phyloP scores from a whole-genome alignment of 768 basidiomycete species.

The Hericium rajendrae region DNA sequence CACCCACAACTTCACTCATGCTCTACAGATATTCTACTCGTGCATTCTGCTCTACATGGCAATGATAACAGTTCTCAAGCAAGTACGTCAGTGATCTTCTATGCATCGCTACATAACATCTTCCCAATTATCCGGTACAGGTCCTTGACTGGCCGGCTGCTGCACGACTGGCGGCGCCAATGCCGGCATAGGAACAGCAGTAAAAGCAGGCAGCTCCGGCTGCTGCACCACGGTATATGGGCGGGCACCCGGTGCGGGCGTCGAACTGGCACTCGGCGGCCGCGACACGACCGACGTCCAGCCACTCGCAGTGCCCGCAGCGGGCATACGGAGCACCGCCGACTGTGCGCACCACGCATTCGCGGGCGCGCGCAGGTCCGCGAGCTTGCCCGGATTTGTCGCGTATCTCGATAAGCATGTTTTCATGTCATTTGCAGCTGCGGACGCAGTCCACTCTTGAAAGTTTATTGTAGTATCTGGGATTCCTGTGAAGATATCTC shows the following conservation, averaged over 20 bases:
- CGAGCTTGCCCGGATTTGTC: constrained; percentile 43
- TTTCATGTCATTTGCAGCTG: too few species aligned
- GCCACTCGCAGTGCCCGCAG: constrained; percentile 14
- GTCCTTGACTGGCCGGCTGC: constrained; percentile 3
- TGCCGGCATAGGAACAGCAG: not conserved
- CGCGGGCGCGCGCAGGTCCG: constrained; percentile 35
- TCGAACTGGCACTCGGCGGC: constrained; percentile 4
- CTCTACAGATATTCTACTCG: too few species aligned
- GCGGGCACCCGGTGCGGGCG: not conserved
- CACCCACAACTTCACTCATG: too few species aligned
- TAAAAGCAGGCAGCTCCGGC: not conserved
- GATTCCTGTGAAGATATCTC: too few species aligned
- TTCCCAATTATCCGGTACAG: constrained; percentile 49
- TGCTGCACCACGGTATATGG: not conserved
- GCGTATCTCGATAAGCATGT: too few species aligned
- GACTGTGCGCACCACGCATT: constrained; percentile 15
- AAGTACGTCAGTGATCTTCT: not conserved
- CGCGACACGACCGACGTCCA: constrained; percentile 26
- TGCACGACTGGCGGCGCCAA: not conserved
- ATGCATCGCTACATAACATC: constrained; percentile 30
- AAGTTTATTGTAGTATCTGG: too few species aligned
- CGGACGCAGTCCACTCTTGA: too few species aligned
- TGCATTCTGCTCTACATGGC: too few species aligned
- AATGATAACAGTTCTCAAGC: not conserved
- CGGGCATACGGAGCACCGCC: constrained; percentile 5